phyloP scores from a whole-genome alignment of 495 filamentous ascomycete species.

The Penicillium arizonense region DNA sequence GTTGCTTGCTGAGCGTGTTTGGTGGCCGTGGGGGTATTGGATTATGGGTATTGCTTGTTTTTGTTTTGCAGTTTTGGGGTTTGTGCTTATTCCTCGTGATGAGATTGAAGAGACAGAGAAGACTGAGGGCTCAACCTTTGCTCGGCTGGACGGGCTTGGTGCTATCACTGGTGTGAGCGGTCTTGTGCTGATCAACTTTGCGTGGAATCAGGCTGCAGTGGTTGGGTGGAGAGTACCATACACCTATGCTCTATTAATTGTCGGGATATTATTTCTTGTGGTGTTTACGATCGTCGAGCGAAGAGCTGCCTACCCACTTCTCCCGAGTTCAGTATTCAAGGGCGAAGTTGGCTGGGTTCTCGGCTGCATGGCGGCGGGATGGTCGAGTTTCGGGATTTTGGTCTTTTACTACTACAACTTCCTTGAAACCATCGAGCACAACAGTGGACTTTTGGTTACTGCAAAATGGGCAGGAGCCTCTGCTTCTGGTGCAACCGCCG shows the following conservation, averaged over 20 bases:
- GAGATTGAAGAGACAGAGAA: neutral
- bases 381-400: conserved; percentile 55
- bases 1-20: conserved; percentile 32
- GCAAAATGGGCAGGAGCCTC: conserved; percentile 38
- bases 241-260: conserved; percentile 51
- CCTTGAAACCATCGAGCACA: conserved; percentile 29
- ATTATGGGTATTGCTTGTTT: conserved; percentile 50
- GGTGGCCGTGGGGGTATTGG: conserved; percentile 69
- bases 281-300: conserved; percentile 53
- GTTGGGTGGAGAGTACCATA: conserved; percentile 58
- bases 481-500: conserved; percentile 37
- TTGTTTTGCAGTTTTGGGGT: conserved; percentile 37
- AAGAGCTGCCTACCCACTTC: conserved; percentile 46
- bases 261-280: conserved; percentile 49
- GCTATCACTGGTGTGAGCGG: conserved; percentile 54
- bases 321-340: conserved; percentile 51
- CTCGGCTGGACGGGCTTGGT: conserved; percentile 24
- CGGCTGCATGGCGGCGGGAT: conserved; percentile 53
- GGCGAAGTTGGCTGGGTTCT: conserved; percentile 52
- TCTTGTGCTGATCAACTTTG: conserved; percentile 59
- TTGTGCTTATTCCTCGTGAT: conserved; percentile 46
- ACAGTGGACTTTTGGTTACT: conserved; percentile 34
- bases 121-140: conserved; percentile 3
- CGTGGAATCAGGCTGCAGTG: conserved; percentile 59
- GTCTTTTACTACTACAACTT: conserved; percentile 47